A percentile compares a stretch with the other conserved stretches of the same genome.
Conservation (phyloP, 345 rosid species). For the Melastoma malabathricum region DNA sequence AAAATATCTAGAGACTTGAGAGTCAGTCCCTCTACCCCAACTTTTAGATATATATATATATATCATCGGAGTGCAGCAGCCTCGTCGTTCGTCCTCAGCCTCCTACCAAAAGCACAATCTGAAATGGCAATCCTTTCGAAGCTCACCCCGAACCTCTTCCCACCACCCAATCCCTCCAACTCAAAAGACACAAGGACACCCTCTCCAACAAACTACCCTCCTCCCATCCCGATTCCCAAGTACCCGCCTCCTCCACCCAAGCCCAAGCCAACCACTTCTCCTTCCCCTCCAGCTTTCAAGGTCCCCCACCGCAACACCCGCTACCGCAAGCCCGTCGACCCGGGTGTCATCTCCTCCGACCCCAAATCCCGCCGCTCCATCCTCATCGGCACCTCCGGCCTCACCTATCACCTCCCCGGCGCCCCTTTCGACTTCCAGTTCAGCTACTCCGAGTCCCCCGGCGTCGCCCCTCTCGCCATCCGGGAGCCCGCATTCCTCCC, state of each 20-base stretch:
- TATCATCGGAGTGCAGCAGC: too few relatives aligned
- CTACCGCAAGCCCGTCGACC: constrained; percentile 69
- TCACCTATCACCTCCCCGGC: constrained; percentile 77
- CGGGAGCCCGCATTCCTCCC: constrained; percentile 93
- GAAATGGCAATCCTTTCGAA: constrained; percentile 53
- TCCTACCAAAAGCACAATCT: too few relatives aligned
- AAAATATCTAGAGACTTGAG: too few relatives aligned
- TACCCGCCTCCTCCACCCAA: constrained; percentile 34
- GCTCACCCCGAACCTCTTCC: constrained; percentile 53
- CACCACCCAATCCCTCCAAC: constrained; percentile 28
- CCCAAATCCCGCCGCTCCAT: constrained; percentile 50
- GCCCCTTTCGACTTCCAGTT: constrained; percentile 92
- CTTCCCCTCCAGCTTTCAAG: constrained; percentile 58
- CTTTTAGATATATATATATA: too few relatives aligned
- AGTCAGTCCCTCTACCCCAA: too few relatives aligned
- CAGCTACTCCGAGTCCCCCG: constrained; percentile 83
- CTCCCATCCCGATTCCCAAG: constrained; percentile 66
- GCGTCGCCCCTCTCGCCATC: constrained; percentile 70
- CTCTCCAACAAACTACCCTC: constrained; percentile 18
- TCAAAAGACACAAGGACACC: constrained; percentile 31
- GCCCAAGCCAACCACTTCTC: constrained; percentile 15
- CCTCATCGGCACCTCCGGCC: constrained; percentile 59
- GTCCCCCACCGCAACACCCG: constrained; percentile 46
- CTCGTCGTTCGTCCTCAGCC: too few relatives aligned
- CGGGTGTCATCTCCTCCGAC: constrained; percentile 46